These are phyloP conservation scores for Inga leiocalycina DNA, from an alignment of 306 rosid genomes.

Conservation along the genomic window DNA sequence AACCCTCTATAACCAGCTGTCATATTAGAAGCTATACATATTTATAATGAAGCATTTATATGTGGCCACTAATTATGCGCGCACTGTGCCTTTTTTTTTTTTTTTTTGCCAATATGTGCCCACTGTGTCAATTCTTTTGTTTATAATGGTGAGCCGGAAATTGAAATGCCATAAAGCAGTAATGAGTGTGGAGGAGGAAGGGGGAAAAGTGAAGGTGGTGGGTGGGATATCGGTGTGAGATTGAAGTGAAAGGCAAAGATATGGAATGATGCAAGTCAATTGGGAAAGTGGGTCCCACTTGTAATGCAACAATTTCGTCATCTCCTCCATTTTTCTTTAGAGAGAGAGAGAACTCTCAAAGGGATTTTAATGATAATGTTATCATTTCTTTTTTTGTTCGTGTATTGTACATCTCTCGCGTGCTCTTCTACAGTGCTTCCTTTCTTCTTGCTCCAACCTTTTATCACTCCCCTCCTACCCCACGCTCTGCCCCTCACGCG, in stretches of 20 bases:
- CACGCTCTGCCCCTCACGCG: neutral
- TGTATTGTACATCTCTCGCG: constrained; percentile 42
- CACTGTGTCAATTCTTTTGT: neutral
- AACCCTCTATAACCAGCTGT: neutral
- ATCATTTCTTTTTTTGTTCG: constrained; percentile 33
- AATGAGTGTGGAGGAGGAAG: neutral
- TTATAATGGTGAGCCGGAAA: neutral
- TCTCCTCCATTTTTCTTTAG: neutral
- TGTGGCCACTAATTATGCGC: neutral
- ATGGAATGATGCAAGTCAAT: neutral
- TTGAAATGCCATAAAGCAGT: neutral
- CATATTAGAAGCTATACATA: neutral
- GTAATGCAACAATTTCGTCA: neutral
- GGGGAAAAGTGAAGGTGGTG: neutral
- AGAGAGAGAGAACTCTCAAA: neutral
- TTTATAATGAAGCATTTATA: neutral
- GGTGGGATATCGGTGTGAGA: neutral
- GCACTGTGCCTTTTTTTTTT: neutral
- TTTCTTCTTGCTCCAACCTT: neutral
- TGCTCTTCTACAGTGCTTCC: constrained; percentile 48
- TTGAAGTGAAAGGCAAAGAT: constrained; percentile 1
- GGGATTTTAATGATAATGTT: constrained; percentile 44
- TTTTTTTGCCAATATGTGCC: too few relatives aligned
- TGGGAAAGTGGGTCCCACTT: neutral
- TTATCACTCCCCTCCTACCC: neutral